Conservation (phyloP, 768 basidiomycete species). For the Baorangia bicolor region DNA sequence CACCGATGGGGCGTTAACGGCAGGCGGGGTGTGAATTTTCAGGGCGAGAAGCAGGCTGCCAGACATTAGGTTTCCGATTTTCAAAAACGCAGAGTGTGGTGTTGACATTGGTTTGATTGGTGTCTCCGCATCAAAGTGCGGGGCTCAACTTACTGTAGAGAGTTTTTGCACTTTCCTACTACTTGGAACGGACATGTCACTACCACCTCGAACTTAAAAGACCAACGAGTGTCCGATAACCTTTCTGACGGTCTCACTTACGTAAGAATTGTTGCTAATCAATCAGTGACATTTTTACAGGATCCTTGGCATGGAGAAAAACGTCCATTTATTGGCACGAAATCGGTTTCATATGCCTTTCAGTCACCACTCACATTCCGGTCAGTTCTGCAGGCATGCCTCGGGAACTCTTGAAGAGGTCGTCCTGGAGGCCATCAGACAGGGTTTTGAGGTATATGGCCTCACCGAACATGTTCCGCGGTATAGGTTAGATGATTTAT, state of each 20-base stretch:
- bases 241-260: constrained; percentile 4
- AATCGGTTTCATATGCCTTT: constrained; percentile 48
- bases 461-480: constrained; percentile 93
- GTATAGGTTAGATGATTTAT: constrained; percentile 77
- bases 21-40: constrained; percentile 22
- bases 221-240: too few relatives aligned
- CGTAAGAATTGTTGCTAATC: constrained; percentile 11
- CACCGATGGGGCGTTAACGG: constrained; percentile 3
- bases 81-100: constrained; percentile 20
- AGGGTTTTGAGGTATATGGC: constrained; percentile 80
- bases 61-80: constrained; percentile 34
- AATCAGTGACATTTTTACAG: constrained; percentile 3
- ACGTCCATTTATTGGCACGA: neutral
- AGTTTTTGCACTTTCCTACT: neutral
- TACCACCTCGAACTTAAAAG: too few relatives aligned
- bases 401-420: constrained; percentile 77
- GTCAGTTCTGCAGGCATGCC: constrained; percentile 92
- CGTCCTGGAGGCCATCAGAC: constrained; percentile 72
- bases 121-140: constrained; percentile 24
- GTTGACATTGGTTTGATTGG: constrained; percentile 14
- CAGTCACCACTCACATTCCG: constrained; percentile 90
- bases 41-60: constrained; percentile 31
- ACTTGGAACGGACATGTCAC: neutral
- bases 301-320: neutral
- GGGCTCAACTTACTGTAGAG: constrained; percentile 12